Base-by-base conservation (phyloP, 2,329 filamentous ascomycete species). In the Aspergillus novoparasiticus region DNA sequence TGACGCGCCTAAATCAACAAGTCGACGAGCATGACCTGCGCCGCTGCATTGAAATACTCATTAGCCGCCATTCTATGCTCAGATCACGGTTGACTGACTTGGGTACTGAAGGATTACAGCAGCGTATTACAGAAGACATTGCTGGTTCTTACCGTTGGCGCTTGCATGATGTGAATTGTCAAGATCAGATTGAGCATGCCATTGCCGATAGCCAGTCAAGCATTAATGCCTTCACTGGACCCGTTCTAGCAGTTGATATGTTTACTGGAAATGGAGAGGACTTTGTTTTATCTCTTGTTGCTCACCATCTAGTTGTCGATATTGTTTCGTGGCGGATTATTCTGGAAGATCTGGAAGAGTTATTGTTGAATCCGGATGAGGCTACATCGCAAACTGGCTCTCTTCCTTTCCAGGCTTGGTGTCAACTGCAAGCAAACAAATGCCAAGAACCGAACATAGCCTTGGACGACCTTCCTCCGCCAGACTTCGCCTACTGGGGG, bases 241-340 rank as follows among this genome's bases (percentile, higher is more conserved):
- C 81, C 1, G 66, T 82, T 0, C 69, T 83, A 36, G 78, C 78
- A 0, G 73, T 80, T 4, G 79, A 83, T 58, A 64, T 83, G 11
- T 79, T 83, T 62, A 66, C 76, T 6, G 62, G 78, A 3, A 65
- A 77, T 43, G 73, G 73, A 1, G 68, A 70, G 19, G 69, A 72
- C 4, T 65, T 64, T 45, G 59, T 77, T 1, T 32, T 79, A 34
- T 79, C 74, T 2, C 68, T 79, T 62, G 74, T 78, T 28, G 76
- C 74, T 2, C 76, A 79, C 45, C 77, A 79, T 61, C 58, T 79
- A 34, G 73, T 78, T 8, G 74, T 79, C 11, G 77, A 80, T 26
- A 75, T 80, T 59, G 77, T 79, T 11, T 80, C 77, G 0, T 80
- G 78, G 78, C 71, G 76, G 11, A 74, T 80, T 4, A 75, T 80